These are phyloP conservation scores for Globisporangium carolinianum DNA, from an alignment of 352 stramenopile species.

Conservation along the genomic window DNA sequence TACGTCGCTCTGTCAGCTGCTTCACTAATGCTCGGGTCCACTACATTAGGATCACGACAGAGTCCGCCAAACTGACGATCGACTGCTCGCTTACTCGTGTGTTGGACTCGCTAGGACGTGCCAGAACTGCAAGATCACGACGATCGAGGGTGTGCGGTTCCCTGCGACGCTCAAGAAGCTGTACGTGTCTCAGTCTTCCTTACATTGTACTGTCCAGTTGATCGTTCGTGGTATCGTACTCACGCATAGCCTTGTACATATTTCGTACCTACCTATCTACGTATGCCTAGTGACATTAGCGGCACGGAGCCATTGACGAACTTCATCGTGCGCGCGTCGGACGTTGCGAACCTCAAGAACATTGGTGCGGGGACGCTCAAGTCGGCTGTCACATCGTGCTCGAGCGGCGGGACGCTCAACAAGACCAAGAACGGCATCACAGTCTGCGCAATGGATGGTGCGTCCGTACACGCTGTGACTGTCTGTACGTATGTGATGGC, in stretches of 20 bases:
- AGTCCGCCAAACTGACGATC: not conserved
- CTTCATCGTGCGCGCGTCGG: constrained; percentile 28
- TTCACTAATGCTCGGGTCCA: not conserved
- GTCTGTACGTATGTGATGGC: not conserved
- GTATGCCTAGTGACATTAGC: constrained; percentile 10
- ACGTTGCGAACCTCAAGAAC: constrained; percentile 17
- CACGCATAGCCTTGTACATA: not conserved
- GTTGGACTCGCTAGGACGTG: constrained; percentile 6
- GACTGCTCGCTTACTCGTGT: not conserved
- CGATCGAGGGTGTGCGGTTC: constrained; percentile 19
- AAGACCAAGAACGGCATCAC: not conserved
- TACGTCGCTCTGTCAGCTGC: constrained; percentile 1
- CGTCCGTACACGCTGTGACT: not conserved
- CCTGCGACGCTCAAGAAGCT: constrained; percentile 28
- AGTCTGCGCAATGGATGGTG: not conserved
- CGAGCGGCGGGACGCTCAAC: not conserved
- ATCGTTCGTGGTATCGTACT: not conserved
- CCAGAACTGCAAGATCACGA: constrained; percentile 12
- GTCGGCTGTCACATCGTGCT: not conserved
- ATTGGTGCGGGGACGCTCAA: not conserved
- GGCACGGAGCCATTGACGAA: constrained; percentile 20
- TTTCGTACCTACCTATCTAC: constrained; percentile 5
- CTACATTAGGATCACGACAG: not conserved
- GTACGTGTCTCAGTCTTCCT: constrained; percentile 13
- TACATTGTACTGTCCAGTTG: no score